Conservation (phyloP, 2,329 filamentous ascomycete species). For the Fusarium sp. region DNA sequence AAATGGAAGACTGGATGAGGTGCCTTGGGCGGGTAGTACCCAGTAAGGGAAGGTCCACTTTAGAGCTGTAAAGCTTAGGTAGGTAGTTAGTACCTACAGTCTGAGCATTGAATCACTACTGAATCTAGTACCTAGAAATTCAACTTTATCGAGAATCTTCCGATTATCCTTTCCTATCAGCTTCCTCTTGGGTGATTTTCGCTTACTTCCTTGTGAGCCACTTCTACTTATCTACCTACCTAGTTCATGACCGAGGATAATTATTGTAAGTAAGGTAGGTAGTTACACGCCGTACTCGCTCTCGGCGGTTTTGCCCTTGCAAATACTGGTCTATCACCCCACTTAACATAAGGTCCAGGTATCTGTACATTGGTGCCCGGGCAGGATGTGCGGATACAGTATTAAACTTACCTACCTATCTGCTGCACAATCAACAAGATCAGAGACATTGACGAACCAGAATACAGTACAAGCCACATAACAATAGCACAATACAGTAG, state of each 20-base stretch:
- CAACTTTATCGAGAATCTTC: slow-evolving; percentile 1
- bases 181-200: slow-evolving; percentile 4
- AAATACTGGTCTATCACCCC: slow-evolving; percentile 31
- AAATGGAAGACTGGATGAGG: slow-evolving; percentile 19
- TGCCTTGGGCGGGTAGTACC: slow-evolving; percentile 14
- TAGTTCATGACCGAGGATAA: neutral
- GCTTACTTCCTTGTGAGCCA: neutral
- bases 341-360: slow-evolving; percentile 35
- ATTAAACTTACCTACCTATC: neutral
- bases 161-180: neutral
- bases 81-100: slow-evolving; percentile 3
- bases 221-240: neutral
- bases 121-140: neutral
- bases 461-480: slow-evolving; percentile 7
- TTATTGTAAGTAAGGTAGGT: neutral
- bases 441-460: slow-evolving; percentile 14
- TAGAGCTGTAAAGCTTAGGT: slow-evolving; percentile 29
- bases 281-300: slow-evolving; percentile 17
- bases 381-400: neutral
- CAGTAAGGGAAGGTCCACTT: slow-evolving; percentile 33
- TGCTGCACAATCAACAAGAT: neutral
- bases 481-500: neutral
- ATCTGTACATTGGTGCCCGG: neutral
- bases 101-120: neutral
- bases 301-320: slow-evolving; percentile 25